Evolutionary conservation across 75 land plant species (phyloP).

Genomic region (Picea sitchensis): DNA sequence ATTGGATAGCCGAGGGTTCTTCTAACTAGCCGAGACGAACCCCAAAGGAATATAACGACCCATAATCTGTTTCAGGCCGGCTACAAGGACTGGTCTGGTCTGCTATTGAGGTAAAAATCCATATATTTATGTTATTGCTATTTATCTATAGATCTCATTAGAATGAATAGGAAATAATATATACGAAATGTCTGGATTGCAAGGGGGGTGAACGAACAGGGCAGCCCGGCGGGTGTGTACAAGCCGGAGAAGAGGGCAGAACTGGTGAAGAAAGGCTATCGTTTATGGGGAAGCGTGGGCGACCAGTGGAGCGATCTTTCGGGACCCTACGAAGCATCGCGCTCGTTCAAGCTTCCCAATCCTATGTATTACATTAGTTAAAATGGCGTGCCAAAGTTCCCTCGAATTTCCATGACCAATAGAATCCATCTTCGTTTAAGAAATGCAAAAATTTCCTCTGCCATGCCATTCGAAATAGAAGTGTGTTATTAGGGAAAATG

Average conservation of each 20-base stretch:
- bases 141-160: neutral
- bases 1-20: too few relatives aligned
- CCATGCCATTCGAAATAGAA: too few relatives aligned
- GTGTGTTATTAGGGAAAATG: too few relatives aligned
- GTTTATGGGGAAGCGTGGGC: conserved; percentile 25
- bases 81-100: conserved; percentile 50
- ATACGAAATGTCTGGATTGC: neutral
- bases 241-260: conserved; percentile 23
- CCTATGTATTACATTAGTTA: conserved; percentile 36
- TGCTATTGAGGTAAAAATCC: conserved; percentile 22
- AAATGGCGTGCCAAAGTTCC: neutral
- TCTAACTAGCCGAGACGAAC: conserved; percentile 46
- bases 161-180: neutral
- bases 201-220: conserved; percentile 7
- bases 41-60: conserved; percentile 39
- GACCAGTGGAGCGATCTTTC: conserved; percentile 43
- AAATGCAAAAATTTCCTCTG: too few relatives aligned
- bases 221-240: conserved; percentile 13
- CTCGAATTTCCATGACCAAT: too few relatives aligned
- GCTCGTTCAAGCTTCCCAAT: conserved; percentile 38
- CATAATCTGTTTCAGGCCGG: conserved; percentile 51
- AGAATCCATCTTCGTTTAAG: too few relatives aligned
- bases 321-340: conserved; percentile 10
- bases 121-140: neutral
- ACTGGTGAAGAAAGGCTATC: conserved; percentile 19